Evolutionary conservation across 2,329 filamentous ascomycete genomes (phyloP), one percentile per base, ranked within the genome.

Genomic region (Aspergillus pseudonomiae): DNA sequence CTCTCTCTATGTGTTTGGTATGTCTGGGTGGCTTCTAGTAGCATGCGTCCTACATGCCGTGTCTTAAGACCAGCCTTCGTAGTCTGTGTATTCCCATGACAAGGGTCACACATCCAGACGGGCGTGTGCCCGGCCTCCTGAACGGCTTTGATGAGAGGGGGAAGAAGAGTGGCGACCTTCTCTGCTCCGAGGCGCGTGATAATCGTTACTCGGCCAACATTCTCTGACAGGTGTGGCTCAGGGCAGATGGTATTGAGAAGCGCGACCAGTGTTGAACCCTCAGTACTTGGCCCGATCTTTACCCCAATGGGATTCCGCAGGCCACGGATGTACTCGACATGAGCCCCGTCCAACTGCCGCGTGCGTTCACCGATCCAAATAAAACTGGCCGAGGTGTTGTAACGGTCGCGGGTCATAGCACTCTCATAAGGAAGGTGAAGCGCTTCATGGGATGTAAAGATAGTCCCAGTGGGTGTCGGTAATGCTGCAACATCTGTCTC

Each of bases 321-420:
- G 64, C 94, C 94, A 45, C 94, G 90, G 84, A 97, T 95, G 83
- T 94, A 97, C 80, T 97, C 94, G 65, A 97, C 91, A 78, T 97
- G 94, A 0, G 90, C 93, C 70, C 93, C 91, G 75, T 94, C 90
- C 57, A 96, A 87, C 79, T 97, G 93, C 55, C 94, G 88, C 2
- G 94, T 97, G 68, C 94, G 91, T 79, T 97, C 94, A 63, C 94
- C 94, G 70, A 97, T 94, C 94, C 94, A 97, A 74, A 97, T 86
- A 81, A 97, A 97, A 75, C 97, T 94, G 0, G 92, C 92, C 5
- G 92, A 95, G 0, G 93, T 97, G 80, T 96, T 90, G 81, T 94
- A 97, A 85, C 91, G 94, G 72, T 90, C 94, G 88, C 65, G 96
- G 87, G 79, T 94, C 41, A 64, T 53, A 10, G 62, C 55, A 16